These are phyloP conservation scores for Penicillium griseofulvum DNA, from an alignment of 2,329 filamentous ascomycete genomes.

Conservation along the genomic window DNA sequence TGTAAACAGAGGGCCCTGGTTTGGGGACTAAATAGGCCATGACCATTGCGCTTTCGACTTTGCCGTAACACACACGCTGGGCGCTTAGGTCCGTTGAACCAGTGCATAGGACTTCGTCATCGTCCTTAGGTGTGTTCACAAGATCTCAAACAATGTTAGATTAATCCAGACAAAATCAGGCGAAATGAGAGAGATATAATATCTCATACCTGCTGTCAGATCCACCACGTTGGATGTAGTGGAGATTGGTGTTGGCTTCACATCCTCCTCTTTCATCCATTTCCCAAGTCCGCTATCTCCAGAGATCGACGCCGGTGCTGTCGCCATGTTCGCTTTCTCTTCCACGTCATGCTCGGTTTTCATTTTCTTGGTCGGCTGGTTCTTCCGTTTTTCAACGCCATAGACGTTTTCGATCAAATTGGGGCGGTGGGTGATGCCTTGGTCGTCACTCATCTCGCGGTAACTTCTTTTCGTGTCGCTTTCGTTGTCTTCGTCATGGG, in stretches of 20 bases:
- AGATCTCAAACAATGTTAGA: constrained; percentile 26
- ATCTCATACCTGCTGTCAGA: constrained; percentile 39
- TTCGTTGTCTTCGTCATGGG: constrained; percentile 23
- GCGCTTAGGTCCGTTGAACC: constrained; percentile 60
- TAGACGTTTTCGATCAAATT: constrained; percentile 71
- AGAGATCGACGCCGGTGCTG: constrained; percentile 45
- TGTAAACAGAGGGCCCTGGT: constrained; percentile 59
- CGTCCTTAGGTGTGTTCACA: constrained; percentile 26
- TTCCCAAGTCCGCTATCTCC: constrained; percentile 60
- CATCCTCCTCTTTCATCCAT: constrained; percentile 63
- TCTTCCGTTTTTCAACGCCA: constrained; percentile 66
- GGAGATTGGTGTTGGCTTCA: constrained; percentile 40
- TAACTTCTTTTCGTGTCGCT: constrained; percentile 32
- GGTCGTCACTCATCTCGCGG: constrained; percentile 33
- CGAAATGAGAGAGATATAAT: not conserved
- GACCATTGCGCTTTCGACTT: constrained; percentile 65
- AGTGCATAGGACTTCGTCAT: constrained; percentile 41
- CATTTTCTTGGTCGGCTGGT: constrained; percentile 62
- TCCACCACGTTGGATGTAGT: constrained; percentile 53
- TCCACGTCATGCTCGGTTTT: constrained; percentile 52
- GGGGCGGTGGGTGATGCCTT: constrained; percentile 24
- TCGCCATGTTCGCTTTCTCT: constrained; percentile 44
- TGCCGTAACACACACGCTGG: constrained; percentile 78
- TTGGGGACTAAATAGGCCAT: constrained; percentile 69
- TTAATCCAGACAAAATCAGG: not conserved